Percentiles rank a stretch among this genome's conserved stretches.
Conservation (phyloP, 768 basidiomycete species). For the Botryobasidium botryosum region DNA sequence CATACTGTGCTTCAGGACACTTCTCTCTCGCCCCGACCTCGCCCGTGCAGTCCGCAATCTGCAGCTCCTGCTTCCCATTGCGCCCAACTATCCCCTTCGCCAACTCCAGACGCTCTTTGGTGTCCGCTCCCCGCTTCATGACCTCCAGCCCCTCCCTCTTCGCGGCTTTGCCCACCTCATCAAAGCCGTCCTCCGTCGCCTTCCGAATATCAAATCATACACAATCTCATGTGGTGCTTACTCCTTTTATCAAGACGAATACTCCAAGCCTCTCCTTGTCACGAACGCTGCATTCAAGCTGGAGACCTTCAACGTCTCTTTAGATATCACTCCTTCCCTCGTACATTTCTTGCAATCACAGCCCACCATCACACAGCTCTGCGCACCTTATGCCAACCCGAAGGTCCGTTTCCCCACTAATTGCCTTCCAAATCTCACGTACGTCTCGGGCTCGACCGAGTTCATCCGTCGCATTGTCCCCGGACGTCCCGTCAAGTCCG, state of each 20-base stretch:
- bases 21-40: background rate
- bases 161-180: background rate
- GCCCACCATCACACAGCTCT: background rate
- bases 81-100: background rate
- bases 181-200: background rate
- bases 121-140: background rate
- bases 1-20: background rate
- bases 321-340: background rate
- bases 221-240: background rate
- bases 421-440: background rate
- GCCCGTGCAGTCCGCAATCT: background rate
- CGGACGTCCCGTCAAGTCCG: background rate
- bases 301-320: background rate
- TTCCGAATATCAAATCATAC: background rate
- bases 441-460: background rate
- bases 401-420: background rate
- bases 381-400: background rate
- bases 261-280: background rate
- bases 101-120: background rate
- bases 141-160: background rate
- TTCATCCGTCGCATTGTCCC: background rate
- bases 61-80: background rate
- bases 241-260: background rate
- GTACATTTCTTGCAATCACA: background rate
- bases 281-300: background rate